Conservation (phyloP, 1,284 basidiomycete genomes). For the Moesziomyces globuligerus region DNA sequence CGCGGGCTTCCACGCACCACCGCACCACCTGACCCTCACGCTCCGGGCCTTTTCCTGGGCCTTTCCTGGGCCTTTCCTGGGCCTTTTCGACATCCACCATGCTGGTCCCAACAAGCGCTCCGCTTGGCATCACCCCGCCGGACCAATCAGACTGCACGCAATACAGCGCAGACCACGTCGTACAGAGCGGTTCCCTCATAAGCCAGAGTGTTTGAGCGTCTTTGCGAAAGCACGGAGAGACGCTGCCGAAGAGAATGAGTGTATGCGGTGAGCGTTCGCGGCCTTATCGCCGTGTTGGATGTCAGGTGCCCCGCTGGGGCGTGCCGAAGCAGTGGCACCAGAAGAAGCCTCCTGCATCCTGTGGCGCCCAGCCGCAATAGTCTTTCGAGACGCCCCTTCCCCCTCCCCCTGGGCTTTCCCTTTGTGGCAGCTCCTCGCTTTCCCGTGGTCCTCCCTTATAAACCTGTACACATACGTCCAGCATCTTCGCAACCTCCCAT, state of each 20-base stretch:
- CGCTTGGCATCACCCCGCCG: not conserved
- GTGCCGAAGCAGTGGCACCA: not conserved
- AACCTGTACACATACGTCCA: not conserved
- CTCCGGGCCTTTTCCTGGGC: conserved; percentile 1
- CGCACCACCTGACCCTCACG: conserved; percentile 13
- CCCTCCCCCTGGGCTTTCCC: not conserved
- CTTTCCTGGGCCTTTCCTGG: conserved; percentile 27
- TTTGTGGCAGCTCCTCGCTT: not conserved
- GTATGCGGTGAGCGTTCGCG: too few species aligned
- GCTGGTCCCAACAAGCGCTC: not conserved
- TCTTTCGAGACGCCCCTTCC: too few species aligned
- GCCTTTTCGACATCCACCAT: conserved; percentile 14
- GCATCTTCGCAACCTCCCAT: not conserved
- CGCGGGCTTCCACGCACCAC: too few species aligned
- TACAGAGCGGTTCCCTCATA: too few species aligned
- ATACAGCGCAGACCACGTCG: too few species aligned
- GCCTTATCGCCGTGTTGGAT: not conserved
- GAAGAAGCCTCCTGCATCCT: not conserved
- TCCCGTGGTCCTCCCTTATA: not conserved
- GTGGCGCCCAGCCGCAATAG: not conserved
- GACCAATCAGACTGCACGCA: not conserved
- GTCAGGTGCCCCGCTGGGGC: not conserved
- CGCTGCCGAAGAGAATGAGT: not conserved
- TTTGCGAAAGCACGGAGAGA: not conserved
- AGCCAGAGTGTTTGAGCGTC: not conserved